phyloP scores from a whole-genome alignment of 768 basidiomycete species.

The Mycena vitilis region DNA sequence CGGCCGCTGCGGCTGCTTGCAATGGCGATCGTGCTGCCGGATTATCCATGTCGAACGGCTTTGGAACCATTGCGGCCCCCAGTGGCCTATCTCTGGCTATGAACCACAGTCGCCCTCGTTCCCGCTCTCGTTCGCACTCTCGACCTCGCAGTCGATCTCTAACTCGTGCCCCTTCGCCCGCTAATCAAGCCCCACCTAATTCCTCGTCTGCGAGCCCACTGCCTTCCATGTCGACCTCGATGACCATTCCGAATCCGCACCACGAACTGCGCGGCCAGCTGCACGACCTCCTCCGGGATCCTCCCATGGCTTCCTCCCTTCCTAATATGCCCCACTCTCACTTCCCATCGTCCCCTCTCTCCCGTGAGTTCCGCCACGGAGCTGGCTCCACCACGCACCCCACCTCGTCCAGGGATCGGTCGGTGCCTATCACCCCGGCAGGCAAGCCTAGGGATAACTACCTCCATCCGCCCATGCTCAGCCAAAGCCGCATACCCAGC shows the following conservation, averaged over 20 bases:
- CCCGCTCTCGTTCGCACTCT: constrained; percentile 40
- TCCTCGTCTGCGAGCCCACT: constrained; percentile 23
- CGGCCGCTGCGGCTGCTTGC: constrained; percentile 15
- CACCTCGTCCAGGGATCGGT: constrained; percentile 12
- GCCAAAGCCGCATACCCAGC: constrained; percentile 24
- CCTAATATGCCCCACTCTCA: constrained; percentile 49
- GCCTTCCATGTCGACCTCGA: constrained; percentile 38
- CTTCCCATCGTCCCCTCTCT: constrained; percentile 32
- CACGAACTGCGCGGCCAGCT: constrained; percentile 53
- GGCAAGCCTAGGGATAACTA: constrained; percentile 10
- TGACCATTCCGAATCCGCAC: constrained; percentile 41
- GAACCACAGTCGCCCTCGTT: constrained; percentile 32
- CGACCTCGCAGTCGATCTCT: constrained; percentile 36
- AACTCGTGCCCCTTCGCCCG: constrained; percentile 31
- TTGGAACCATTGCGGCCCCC: constrained; percentile 18
- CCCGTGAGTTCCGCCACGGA: constrained; percentile 34
- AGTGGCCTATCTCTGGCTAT: constrained; percentile 35
- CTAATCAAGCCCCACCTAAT: neutral
- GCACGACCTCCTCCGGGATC: constrained; percentile 60
- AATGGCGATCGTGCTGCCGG: neutral
- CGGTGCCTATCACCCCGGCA: neutral
- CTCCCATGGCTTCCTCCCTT: constrained; percentile 56
- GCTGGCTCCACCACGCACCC: constrained; percentile 19
- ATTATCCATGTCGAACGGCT: constrained; percentile 10
- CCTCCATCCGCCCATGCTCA: constrained; percentile 20